Evolutionary conservation across 2,329 filamentous ascomycete genomes (phyloP), one percentile per base, ranked within the genome.

Genomic region (Domatiomyces globalis): DNA sequence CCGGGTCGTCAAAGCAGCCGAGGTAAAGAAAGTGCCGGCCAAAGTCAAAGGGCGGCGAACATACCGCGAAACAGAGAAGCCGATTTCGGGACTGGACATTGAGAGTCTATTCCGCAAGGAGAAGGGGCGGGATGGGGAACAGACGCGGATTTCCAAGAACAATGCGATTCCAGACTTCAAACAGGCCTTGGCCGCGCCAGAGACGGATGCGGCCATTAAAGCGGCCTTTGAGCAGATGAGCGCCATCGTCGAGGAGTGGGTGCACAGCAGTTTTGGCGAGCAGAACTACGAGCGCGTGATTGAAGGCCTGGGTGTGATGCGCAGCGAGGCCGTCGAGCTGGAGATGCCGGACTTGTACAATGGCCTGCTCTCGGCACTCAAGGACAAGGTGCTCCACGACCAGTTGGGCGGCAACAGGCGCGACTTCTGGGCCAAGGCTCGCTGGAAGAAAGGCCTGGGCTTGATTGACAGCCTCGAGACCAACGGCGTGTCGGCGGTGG

Each of bases 131-230:
- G 69, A 69, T 25, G 67, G 43, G 10, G 17, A 20, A 5, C 67
- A 54, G 70, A 57, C 62, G 45, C 74, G 71, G 45, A 81, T 85
- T 51, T 76, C 79, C 7, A 65, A 77, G 0, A 76, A 83, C 8
- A 96, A 96, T 57, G 80, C 89, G 1, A 80, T 96, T 4, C 88
- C 92, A 0, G 86, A 90, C 54, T 95, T 95, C 77, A 94, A 89
- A 64, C 87, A 87, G 65, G 76, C 83, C 2, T 73, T 96, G 15
- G 73, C 73, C 1, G 69, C 71, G 1, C 75, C 83, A 0, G 74
- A 79, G 5, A 76, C 81, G 25, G 70, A 83, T 1, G 70, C 76
- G 1, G 73, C 77, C 2, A 77, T 94, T 49, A 73, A 79, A 54
- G 77, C 82, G 17, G 84, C 84, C 1, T 75, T 81, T 5, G 79